Conservation (phyloP, 2,329 filamentous ascomycete genomes). For the Cladosporium sp. region DNA sequence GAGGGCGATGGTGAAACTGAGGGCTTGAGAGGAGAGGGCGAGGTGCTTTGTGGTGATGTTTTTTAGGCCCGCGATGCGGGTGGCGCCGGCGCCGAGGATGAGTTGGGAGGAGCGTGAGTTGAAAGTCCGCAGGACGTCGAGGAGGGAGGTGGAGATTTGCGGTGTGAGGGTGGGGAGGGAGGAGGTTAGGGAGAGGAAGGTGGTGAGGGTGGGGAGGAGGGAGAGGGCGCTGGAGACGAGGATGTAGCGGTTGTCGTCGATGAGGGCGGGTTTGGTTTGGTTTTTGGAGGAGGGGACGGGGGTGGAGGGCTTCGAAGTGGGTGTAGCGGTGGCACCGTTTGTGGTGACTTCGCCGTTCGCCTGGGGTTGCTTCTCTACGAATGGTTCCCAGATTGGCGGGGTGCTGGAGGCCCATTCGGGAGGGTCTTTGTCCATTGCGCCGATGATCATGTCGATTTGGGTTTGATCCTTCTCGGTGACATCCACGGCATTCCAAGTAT, state of each 20-base stretch:
- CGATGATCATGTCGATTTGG: slow-evolving; percentile 61
- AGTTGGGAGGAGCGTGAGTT: slow-evolving; percentile 96
- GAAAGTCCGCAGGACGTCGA: slow-evolving; percentile 88
- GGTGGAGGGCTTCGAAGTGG: slow-evolving; percentile 1
- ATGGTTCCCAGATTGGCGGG: slow-evolving; percentile 48
- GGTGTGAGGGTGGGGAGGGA: slow-evolving; percentile 85
- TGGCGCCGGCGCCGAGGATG: slow-evolving; percentile 91
- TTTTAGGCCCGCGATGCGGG: slow-evolving; percentile 79
- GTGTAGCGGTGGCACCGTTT: slow-evolving; percentile 17
- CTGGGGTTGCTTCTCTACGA: slow-evolving; percentile 22
- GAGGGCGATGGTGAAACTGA: slow-evolving; percentile 81
- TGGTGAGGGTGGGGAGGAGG: slow-evolving; percentile 75
- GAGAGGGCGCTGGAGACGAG: slow-evolving; percentile 78
- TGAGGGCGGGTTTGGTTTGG: slow-evolving; percentile 51
- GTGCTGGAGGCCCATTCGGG: slow-evolving; percentile 58
- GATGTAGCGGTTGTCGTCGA: slow-evolving; percentile 82
- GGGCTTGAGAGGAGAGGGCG: slow-evolving; percentile 81
- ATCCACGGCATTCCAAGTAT: slow-evolving; percentile 75
- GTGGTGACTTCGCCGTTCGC: slow-evolving; percentile 27
- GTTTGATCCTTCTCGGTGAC: slow-evolving; percentile 61
- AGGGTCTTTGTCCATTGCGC: slow-evolving; percentile 67
- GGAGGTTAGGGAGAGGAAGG: slow-evolving; percentile 76
- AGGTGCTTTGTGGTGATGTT: slow-evolving; percentile 97
- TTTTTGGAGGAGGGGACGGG: slow-evolving; percentile 16
- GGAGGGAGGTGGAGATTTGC: slow-evolving; percentile 72